Percentiles rank a stretch among this genome's conserved stretches.
These are phyloP conservation scores for Phialophora verrucosa DNA, from an alignment of 2,329 filamentous ascomycete species.

Conservation along the genomic window DNA sequence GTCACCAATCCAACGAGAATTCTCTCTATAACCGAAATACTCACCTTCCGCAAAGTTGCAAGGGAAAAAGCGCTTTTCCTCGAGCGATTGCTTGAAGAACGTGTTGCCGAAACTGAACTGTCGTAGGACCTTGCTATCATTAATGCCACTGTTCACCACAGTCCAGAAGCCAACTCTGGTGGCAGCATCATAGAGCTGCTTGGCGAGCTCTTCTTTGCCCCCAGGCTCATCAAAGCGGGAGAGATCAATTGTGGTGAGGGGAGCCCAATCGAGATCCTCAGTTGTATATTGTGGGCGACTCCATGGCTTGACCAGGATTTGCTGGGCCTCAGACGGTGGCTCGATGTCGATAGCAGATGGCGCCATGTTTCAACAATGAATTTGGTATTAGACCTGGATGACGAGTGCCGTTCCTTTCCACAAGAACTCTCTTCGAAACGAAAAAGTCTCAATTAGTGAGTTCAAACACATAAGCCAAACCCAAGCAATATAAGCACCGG, in stretches of 20 bases:
- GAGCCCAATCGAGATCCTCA: slow-evolving; percentile 53
- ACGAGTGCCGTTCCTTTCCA: not conserved
- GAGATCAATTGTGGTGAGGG: slow-evolving; percentile 62
- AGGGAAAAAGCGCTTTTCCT: slow-evolving; percentile 61
- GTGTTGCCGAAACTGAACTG: slow-evolving; percentile 43
- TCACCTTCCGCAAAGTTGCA: slow-evolving; percentile 44
- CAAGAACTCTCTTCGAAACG: not conserved
- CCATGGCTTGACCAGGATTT: slow-evolving; percentile 49
- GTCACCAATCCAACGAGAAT: slow-evolving; percentile 46
- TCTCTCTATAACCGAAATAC: slow-evolving; percentile 46
- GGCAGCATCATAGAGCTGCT: slow-evolving; percentile 62
- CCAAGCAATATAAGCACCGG: slow-evolving; percentile 2
- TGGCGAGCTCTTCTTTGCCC: slow-evolving; percentile 60
- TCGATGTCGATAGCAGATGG: slow-evolving; percentile 19
- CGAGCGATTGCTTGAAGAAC: slow-evolving; percentile 49
- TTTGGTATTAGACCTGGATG: not conserved
- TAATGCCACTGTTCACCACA: slow-evolving; percentile 37
- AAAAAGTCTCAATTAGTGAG: not conserved
- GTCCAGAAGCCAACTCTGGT: slow-evolving; percentile 44
- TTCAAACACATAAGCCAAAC: not conserved
- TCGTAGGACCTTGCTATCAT: slow-evolving; percentile 40
- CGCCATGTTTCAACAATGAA: slow-evolving; percentile 10
- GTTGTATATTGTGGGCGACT: slow-evolving; percentile 39
- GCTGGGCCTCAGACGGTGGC: slow-evolving; percentile 5
- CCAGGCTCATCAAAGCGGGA: slow-evolving; percentile 60